These are phyloP conservation scores for Aspergillus costaricaensis DNA, from an alignment of 2,329 filamentous ascomycete genomes.

Conservation along the genomic window DNA sequence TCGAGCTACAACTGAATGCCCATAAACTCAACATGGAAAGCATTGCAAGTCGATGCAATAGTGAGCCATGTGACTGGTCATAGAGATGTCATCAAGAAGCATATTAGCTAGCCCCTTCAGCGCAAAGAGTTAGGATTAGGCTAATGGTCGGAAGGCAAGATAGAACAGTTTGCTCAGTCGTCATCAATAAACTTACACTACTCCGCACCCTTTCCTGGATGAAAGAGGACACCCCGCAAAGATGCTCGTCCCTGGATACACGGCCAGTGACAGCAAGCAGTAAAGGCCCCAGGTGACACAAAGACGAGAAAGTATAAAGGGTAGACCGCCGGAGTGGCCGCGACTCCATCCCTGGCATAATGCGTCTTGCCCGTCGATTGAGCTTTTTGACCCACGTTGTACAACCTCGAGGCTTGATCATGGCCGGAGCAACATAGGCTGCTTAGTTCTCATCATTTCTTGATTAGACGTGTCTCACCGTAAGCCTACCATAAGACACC, in stretches of 20 bases:
- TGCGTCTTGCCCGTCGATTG: neutral
- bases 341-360: neutral
- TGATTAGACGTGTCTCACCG: neutral
- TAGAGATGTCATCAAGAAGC: neutral
- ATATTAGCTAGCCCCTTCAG: too few species aligned
- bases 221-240: neutral
- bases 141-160: too few species aligned
- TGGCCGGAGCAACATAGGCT: neutral
- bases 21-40: neutral
- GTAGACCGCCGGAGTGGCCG: neutral
- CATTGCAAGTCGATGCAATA: neutral
- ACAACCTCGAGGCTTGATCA: neutral
- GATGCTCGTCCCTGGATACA: neutral
- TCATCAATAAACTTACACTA: too few species aligned
- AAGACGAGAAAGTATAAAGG: neutral
- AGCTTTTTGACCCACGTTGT: neutral
- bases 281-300: neutral
- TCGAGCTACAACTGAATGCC: neutral
- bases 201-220: neutral
- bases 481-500: neutral
- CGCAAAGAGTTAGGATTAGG: too few species aligned
- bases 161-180: too few species aligned
- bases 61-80: neutral
- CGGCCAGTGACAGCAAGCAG: neutral
- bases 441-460: neutral